These are phyloP conservation scores for Phialophora tarda DNA, from an alignment of 2,329 filamentous ascomycete genomes.

Conservation along the genomic window DNA sequence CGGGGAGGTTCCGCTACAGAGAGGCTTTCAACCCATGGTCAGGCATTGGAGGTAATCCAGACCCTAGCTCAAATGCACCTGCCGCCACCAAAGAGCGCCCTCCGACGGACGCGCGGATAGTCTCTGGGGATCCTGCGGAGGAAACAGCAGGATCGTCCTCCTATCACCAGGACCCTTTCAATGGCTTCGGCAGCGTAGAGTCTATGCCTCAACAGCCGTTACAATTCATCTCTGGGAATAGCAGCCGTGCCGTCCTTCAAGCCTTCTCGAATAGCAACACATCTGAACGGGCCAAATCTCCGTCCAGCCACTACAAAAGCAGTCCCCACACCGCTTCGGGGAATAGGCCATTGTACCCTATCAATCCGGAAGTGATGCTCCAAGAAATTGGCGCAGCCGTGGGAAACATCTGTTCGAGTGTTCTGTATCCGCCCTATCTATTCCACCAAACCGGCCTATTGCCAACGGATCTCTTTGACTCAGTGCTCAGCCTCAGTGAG, in stretches of 20 bases:
- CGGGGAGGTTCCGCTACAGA: neutral
- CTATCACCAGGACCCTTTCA: neutral
- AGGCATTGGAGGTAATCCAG: neutral
- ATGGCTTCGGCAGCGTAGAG: neutral
- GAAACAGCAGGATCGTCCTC: neutral
- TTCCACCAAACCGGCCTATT: conserved; percentile 28
- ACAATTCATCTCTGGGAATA: neutral
- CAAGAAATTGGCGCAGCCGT: conserved; percentile 15
- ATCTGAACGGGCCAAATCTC: neutral
- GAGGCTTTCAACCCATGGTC: neutral
- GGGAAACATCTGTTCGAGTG: conserved; percentile 20
- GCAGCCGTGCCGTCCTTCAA: conserved; percentile 9
- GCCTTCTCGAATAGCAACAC: conserved; percentile 14
- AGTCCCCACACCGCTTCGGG: neutral
- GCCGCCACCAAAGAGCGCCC: neutral
- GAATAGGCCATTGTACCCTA: neutral
- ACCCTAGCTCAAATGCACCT: neutral
- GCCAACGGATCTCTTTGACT: conserved; percentile 43
- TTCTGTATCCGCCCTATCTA: conserved; percentile 29
- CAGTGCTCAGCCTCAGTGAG: conserved; percentile 59
- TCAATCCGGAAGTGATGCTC: conserved; percentile 21
- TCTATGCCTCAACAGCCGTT: neutral
- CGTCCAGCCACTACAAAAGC: neutral
- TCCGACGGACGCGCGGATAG: too few species aligned
- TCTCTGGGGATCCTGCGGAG: neutral